phyloP scores from a whole-genome alignment of 2,329 filamentous ascomycete species.

The Nothophoma quercina region DNA sequence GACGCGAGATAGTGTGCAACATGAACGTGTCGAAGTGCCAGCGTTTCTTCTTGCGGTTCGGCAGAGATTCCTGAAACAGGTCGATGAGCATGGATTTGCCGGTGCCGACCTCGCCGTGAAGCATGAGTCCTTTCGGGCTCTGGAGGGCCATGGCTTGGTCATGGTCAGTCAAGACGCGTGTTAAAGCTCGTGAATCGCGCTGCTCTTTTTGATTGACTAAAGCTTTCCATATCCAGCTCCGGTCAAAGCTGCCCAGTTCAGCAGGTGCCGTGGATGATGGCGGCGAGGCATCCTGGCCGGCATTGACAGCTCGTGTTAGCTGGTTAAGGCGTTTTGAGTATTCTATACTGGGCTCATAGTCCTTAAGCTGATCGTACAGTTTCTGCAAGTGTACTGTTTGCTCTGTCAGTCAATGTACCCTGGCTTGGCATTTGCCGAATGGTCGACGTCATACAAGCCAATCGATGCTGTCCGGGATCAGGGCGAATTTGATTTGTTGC shows the following conservation, averaged over 20 bases:
- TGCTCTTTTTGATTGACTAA: constrained; percentile 63
- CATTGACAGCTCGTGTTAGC: constrained; percentile 58
- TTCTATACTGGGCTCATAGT: constrained; percentile 76
- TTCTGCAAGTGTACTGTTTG: constrained; percentile 75
- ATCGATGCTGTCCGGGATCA: constrained; percentile 74
- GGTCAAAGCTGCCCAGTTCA: constrained; percentile 33
- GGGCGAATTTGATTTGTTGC: constrained; percentile 71
- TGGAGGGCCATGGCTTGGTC: constrained; percentile 75
- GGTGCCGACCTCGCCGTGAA: constrained; percentile 83
- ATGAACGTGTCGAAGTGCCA: constrained; percentile 91
- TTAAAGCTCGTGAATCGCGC: constrained; percentile 66
- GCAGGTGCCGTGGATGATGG: constrained; percentile 42
- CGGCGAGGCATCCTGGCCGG: constrained; percentile 30
- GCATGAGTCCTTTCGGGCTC: constrained; percentile 76
- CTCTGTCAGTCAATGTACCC: constrained; percentile 21
- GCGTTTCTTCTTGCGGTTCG: constrained; percentile 73
- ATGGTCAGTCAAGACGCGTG: constrained; percentile 72
- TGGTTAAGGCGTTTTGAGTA: constrained; percentile 72
- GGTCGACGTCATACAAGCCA: constrained; percentile 55
- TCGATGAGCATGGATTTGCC: constrained; percentile 88
- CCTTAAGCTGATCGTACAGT: constrained; percentile 76
- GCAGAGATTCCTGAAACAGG: constrained; percentile 78
- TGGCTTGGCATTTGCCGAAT: constrained; percentile 31
- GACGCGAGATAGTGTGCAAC: constrained; percentile 75
- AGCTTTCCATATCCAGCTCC: constrained; percentile 62